Conservation (phyloP, 176 grass and related monocot genomes). For the Eragrostis nindensis region DNA sequence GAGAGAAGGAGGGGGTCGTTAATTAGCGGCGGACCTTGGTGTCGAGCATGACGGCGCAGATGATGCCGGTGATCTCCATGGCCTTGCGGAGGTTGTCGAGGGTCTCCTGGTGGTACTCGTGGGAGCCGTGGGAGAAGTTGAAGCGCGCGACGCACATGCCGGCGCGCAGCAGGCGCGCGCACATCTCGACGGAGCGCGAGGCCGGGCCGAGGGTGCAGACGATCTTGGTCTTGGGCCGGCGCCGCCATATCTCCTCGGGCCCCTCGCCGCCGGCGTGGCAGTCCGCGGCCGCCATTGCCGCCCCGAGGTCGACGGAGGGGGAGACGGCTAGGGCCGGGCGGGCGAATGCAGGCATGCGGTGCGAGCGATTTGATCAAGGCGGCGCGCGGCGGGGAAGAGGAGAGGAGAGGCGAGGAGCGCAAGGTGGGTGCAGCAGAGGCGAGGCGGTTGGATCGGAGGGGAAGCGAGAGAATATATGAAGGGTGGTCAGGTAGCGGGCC, state of each 20-base stretch:
- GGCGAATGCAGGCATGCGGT: not conserved
- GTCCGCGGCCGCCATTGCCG: constrained; percentile 36
- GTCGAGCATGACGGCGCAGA: constrained; percentile 95
- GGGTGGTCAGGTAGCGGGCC: not conserved
- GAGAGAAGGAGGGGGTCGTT: not conserved
- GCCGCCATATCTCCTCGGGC: constrained; percentile 41
- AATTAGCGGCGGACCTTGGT: constrained; percentile 76
- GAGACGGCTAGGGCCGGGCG: constrained; percentile 1
- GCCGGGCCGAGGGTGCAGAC: constrained; percentile 84
- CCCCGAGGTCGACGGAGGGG: not conserved
- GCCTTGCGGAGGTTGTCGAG: constrained; percentile 77
- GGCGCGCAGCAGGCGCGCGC: constrained; percentile 67
- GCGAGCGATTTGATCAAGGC: not conserved
- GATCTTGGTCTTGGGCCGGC: constrained; percentile 86
- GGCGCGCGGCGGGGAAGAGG: not conserved
- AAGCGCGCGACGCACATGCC: constrained; percentile 93
- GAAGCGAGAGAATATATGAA: constrained; percentile 5
- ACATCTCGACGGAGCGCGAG: constrained; percentile 90
- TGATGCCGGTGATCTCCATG: constrained; percentile 74
- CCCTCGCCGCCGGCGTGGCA: constrained; percentile 24
- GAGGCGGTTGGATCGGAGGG: constrained; percentile 27
- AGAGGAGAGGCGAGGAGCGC: not conserved
- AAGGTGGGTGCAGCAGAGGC: not conserved
- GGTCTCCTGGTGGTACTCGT: constrained; percentile 88
- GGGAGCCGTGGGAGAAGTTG: constrained; percentile 95